Base-by-base conservation (phyloP, 2,329 filamentous ascomycete genomes). In the Cercospora nicotianae region DNA sequence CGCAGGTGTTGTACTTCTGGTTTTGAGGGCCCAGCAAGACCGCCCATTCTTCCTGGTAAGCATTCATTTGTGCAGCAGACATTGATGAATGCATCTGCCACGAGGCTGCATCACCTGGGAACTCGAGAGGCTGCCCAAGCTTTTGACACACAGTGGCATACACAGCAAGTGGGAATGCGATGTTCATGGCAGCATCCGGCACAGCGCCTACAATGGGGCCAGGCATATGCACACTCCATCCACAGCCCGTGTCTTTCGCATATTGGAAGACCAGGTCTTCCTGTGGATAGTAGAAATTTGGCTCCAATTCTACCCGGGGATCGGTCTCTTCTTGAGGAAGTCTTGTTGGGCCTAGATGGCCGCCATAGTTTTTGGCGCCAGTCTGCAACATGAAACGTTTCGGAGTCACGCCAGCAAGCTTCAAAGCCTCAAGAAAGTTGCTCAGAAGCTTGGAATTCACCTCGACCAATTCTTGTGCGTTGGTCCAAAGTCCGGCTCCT, bases 201-300 rank as follows among this genome's bases (percentile, higher is more conserved):
- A 85, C 84, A 1, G 83, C 82, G 7, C 84, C 84, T 13, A 83
- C 73, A 64, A 87, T 84, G 61, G 79, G 81, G 0, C 80, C 80
- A 0, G 85, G 84, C 72, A 83, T 82, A 12, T 80, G 80, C 5
- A 85, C 75, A 66, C 81, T 85, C 82, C 82, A 86, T 12, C 73
- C 72, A 13, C 76, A 75, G 13, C 70, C 69, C 6, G 81, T 76
- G 1, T 76, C 70, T n/a, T 75, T 68, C 71, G 83, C 83, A 70
- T 79, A 86, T 0, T 76, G 70, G 30, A 74, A 77, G 3, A 87
- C 77, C 3, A 78, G 75, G 68, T 87, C 84, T 77, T 87, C 84
- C 74, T 87, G 85, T 0, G 79, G 73, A 69, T 86, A 87, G 79
- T 87, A 87, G 75, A 87, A 87, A 74, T 87, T 86, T 0, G 81